phyloP scores from a whole-genome alignment of 345 rosid genomes.

The Arabidopsis suecica region DNA sequence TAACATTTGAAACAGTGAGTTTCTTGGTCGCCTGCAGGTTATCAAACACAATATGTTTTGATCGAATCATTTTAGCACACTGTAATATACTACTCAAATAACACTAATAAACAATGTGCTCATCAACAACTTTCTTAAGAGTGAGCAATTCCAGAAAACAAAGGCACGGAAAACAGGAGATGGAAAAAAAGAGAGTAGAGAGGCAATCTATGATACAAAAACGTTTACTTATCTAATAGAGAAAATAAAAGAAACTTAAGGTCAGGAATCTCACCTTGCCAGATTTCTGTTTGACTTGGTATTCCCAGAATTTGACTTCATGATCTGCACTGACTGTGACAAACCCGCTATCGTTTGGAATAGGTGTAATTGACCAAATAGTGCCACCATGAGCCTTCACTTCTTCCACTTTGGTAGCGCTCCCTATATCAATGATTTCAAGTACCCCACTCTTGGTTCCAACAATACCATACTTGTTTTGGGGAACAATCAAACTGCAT shows the following conservation, averaged over 20 bases:
- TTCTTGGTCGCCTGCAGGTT: conserved; percentile 67
- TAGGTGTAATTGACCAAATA: conserved; percentile 67
- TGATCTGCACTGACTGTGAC: conserved; percentile 97
- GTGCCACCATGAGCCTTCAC: conserved; percentile 94
- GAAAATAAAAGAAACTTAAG: conserved; percentile 23
- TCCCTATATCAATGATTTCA: conserved; percentile 86
- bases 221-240: background rate
- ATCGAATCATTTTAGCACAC: background rate
- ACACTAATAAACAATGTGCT: background rate
- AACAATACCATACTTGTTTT: conserved; percentile 80
- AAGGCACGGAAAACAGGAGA: background rate
- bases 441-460: conserved; percentile 91
- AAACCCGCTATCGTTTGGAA: conserved; percentile 84
- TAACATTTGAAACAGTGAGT: conserved; percentile 65
- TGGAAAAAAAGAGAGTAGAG: background rate
- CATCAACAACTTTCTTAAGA: background rate
- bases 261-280: conserved; percentile 59
- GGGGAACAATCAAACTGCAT: conserved; percentile 87
- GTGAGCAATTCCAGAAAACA: background rate
- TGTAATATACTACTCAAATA: background rate
- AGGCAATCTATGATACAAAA: background rate
- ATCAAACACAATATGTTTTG: background rate
- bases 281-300: conserved; percentile 65
- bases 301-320: conserved; percentile 94
- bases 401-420: conserved; percentile 72